These are phyloP conservation scores for Helicostylum pulchrum DNA, from an alignment of 192 early-diverging fungal genomes.

Conservation along the genomic window DNA sequence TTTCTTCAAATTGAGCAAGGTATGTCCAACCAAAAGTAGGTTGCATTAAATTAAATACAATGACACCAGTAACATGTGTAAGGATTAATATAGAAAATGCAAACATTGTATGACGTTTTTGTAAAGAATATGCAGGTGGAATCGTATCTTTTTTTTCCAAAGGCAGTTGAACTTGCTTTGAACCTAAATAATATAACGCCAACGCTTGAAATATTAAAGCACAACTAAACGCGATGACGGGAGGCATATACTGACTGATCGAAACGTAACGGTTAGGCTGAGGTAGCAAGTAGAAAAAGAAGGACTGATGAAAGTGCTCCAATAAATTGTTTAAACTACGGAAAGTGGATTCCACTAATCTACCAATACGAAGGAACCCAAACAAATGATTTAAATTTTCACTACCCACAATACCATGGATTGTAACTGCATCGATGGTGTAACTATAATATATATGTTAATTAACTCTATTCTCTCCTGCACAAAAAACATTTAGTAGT, in stretches of 20 bases:
- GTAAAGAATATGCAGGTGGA: constrained; percentile 29
- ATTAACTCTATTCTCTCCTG: background rate
- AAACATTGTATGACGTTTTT: constrained; percentile 23
- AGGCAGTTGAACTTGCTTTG: background rate
- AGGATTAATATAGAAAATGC: constrained; percentile 30
- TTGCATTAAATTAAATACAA: constrained; percentile 35
- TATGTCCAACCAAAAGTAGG: constrained; percentile 25
- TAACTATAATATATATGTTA: constrained; percentile 45
- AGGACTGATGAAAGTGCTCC: constrained; percentile 93
- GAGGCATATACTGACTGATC: constrained; percentile 86
- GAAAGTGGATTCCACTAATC: constrained; percentile 74
- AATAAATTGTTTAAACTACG: constrained; percentile 88
- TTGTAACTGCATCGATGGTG: constrained; percentile 75
- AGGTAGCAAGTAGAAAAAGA: constrained; percentile 96
- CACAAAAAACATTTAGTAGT: background rate
- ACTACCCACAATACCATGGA: constrained; percentile 46
- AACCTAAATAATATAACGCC: constrained; percentile 34
- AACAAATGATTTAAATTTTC: constrained; percentile 34
- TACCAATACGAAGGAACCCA: constrained; percentile 48
- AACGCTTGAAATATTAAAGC: constrained; percentile 64
- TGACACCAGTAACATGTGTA: constrained; percentile 31
- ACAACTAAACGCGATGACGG: constrained; percentile 72
- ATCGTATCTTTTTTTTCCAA: background rate
- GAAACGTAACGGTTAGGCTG: constrained; percentile 75
- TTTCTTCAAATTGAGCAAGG: background rate